A percentile compares a stretch with the other conserved stretches of the same genome.
phyloP scores from a whole-genome alignment of 371 early-diverging fungal genomes.

The Actinomucor elegans region DNA sequence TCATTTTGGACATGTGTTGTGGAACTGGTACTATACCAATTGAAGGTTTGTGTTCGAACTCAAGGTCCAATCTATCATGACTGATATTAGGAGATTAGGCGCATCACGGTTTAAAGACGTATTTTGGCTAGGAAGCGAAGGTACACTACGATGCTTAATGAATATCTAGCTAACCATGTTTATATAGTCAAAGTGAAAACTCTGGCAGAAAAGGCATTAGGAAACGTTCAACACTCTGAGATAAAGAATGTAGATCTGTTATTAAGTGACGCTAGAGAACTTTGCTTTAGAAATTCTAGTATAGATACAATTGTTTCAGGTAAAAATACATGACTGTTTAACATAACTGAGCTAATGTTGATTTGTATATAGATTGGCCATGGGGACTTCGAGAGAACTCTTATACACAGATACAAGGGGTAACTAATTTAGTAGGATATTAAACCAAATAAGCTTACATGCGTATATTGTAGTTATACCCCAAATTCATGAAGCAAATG shows the following conservation, averaged over 20 bases:
- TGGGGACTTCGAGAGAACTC: constrained; percentile 49
- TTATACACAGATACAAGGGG: constrained; percentile 34
- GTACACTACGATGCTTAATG: constrained; percentile 13
- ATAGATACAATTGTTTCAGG: constrained; percentile 46
- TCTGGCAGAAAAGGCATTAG: constrained; percentile 33
- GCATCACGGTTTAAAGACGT: constrained; percentile 31
- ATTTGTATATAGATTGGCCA: constrained; percentile 36
- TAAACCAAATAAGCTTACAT: not conserved
- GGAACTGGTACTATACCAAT: constrained; percentile 42
- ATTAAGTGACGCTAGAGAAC: constrained; percentile 35
- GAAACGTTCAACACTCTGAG: constrained; percentile 28
- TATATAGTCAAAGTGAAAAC: constrained; percentile 29
- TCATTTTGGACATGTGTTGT: constrained; percentile 49
- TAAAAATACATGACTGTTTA: constrained; percentile 1
- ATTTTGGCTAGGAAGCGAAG: constrained; percentile 48
- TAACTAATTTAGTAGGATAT: too few species aligned
- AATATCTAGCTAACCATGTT: not conserved
- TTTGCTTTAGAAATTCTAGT: constrained; percentile 29
- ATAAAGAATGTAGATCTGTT: constrained; percentile 35
- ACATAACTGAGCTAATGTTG: not conserved
- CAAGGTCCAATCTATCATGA: too few species aligned
- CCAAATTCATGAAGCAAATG: constrained; percentile 43
- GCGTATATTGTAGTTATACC: constrained; percentile 33
- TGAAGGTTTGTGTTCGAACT: constrained; percentile 20
- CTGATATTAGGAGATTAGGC: too few species aligned